Evolutionary conservation across 805 yeast species (phyloP), one percentile per base, ranked within the genome.

Genomic region (Spathaspora arborariae): DNA sequence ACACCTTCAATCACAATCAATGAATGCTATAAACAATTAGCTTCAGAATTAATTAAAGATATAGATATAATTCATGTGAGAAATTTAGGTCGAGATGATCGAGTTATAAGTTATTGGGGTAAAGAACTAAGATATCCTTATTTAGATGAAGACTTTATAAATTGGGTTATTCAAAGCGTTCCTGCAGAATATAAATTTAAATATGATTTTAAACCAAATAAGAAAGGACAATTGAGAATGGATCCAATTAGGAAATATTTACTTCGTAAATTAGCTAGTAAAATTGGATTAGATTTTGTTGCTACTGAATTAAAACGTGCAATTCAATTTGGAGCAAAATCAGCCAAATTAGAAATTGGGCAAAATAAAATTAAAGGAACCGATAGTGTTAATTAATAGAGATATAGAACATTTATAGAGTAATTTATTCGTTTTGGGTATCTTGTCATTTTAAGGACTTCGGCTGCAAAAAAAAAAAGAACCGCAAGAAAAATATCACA

Each of bases 321-420:
- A 0, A 90, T 94, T 50, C 99, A 94, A 60, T 94, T 94, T 64
- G 99, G 99, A 0, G 88, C 98, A 0, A 83, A 86, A 52, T 85
- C 96, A 59, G 99, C 99, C 1, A 95, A 92, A 63, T 81, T 94
- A 84, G 91, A 86, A 51, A 74, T 81, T 2, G 92, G 92, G 1
- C 79, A 85, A 39, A 84, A 91, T 3, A 85, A 81, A 54, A 72
- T 78, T 36, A 85, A 82, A 56, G 98, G 98, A 0, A 85, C 91
- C 0, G 94, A 85, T 56, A 42, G 45, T 22, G 44, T 63, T 16
- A 9, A 7, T 22, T 22, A 22, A 15, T 6, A 7, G 27, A 24
- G 27, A 22, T 20, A 13, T 36, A 39, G 19, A 39, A 20, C 15
- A 36, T 8, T 18, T 16, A 44, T 24, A 20, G 21, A 19, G 10